Conservation (phyloP, 257 asterid genomes). For the Solanum pimpinellifolium region DNA sequence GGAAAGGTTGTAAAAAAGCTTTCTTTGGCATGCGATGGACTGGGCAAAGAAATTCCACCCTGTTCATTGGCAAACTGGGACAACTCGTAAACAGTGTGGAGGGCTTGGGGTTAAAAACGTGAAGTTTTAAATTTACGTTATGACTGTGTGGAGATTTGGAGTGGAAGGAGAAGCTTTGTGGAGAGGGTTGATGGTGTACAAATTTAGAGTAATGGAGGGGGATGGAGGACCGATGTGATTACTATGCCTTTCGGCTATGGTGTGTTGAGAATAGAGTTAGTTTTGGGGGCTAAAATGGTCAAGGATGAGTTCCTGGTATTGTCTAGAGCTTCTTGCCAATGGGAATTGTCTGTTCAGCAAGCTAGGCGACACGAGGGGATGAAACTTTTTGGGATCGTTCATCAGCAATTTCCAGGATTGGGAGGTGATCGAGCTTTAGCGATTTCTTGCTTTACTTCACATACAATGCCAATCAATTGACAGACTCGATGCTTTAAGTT, state of each 20-base stretch:
- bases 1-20: background rate
- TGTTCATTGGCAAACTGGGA: background rate
- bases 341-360: background rate
- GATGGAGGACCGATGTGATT: background rate
- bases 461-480: background rate
- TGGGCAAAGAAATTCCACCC: background rate
- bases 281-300: background rate
- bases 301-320: background rate
- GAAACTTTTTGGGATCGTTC: background rate
- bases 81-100: background rate
- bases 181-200: background rate
- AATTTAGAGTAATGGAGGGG: background rate
- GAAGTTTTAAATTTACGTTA: background rate
- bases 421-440: background rate
- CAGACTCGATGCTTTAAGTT: background rate
- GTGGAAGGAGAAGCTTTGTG: background rate
- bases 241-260: background rate
- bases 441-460: background rate
- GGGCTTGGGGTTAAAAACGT: background rate
- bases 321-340: background rate
- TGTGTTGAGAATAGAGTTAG: background rate
- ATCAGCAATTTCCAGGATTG: background rate
- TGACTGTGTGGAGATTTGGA: background rate
- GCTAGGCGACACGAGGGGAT: background rate
- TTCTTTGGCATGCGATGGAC: background rate